Base-by-base conservation (phyloP, 1,284 basidiomycete genomes). In the Cryptococcus sp. region DNA sequence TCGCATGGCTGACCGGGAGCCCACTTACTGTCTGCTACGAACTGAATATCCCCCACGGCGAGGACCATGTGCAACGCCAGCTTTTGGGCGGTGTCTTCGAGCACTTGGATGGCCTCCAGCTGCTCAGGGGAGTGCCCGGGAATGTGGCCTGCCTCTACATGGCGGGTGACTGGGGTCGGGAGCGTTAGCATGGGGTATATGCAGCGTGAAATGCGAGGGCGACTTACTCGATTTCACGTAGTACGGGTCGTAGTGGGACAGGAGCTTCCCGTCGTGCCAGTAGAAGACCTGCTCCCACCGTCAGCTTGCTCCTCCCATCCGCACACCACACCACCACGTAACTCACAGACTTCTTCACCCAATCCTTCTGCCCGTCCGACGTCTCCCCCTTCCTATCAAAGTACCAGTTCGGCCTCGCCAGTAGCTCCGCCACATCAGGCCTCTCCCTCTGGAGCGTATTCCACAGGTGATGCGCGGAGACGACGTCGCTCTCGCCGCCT, bases 401-500 rank as follows among this genome's bases (percentile, higher is more conserved):
- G 63, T 75, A 75, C 72, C 73, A 77, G 44, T 66, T 67, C 8
- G 73, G 72, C 49, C 57, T 55, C 20, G 66, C 57, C 39, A 80
- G 69, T n/a, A 71, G 53, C 55, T 78, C 56, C 36, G 77, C 78
- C 1, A 78, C 72, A 50, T 80, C 78, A 0, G 79, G 79, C 15
- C 78, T 69, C 44, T 77, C 67, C 3, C 55, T 58, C 63, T 79
- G 78, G 1, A 80, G 63, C 7, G 71, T 70, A 65, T 80, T 80
- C 76, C 74, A 80, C 11, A 80, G 57, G 21, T 72, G 59, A 57
- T 80, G 79, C 1, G 75, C 67, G 0, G 76, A 78, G 23, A 75
- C 77, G 40, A 80, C 77, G 61, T 80, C 78, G 23, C 63, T 68
- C 56, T 80, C 79, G 45, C 79, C 79, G 1, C 79, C 79, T 58